Base-by-base conservation (phyloP, 2,329 filamentous ascomycete genomes). In the Colletotrichum tamarilloi region DNA sequence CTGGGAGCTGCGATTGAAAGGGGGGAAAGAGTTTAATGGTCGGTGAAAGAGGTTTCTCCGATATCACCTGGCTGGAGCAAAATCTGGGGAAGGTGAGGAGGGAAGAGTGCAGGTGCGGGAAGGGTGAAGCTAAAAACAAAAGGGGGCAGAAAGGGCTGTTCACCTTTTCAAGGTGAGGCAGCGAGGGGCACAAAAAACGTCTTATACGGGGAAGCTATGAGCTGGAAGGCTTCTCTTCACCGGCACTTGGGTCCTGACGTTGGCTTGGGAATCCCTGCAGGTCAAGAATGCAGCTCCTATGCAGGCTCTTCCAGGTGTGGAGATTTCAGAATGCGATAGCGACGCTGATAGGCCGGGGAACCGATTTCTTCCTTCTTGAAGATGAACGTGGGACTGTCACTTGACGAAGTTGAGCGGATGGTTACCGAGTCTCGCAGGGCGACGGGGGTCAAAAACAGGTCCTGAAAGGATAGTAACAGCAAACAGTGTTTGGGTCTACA, bases 301-400 rank as follows among this genome's bases (percentile, higher is more conserved):
- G 70, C 67, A 73, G 70, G 70, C 56, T 70, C 67, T 73, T 65
- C 55, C 56, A 71, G 30, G 57, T 62, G 71, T 71, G 71, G 71
- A 14, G 46, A 56, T 65, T 62, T 30, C 16, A 49, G 35, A 46
- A 46, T 56, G 28, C 28, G 49, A 46, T 26, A 42, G 55, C 12
- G 28, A 46, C 12, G 26, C 56, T 73, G 71, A 73, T 71, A 62
- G 71, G 71, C 49, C 49, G 28, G 28, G 28, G n/a, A 24, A 42
- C 70, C 35, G 35, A 26, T 59, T 6, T 73, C 28, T 60, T 53
- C 35, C 42, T 62, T 62, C 46, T 56, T 62, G 55, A 71, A 73
- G 62, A 65, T 46, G 66, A 28, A 56, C 38, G 24, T 49, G 32
- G 55, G 30, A 62, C 60, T 60, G 60, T 62, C 70, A 70, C 60